phyloP scores from a whole-genome alignment of 441 rosid genomes.

The Rhodomyrtus psidioides region DNA sequence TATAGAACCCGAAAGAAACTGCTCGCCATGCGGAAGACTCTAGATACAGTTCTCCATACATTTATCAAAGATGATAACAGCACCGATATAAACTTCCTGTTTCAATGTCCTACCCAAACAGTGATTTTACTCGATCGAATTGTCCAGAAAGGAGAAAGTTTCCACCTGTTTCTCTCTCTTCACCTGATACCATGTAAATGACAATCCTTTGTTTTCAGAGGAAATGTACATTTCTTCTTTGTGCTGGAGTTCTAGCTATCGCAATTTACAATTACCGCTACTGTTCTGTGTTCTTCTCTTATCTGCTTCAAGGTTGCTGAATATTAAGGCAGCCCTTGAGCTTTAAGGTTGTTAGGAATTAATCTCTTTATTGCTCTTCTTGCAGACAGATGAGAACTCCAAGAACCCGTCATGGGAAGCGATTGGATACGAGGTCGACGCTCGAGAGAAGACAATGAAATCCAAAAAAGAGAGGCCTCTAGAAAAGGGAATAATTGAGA shows the following conservation, averaged over 20 bases:
- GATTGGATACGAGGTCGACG: constrained; percentile 43
- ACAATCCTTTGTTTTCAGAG: not conserved
- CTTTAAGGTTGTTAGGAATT: not conserved
- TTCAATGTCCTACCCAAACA: not conserved
- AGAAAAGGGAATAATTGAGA: constrained; percentile 50
- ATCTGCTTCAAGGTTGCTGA: not conserved
- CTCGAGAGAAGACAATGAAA: constrained; percentile 12
- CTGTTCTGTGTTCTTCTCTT: not conserved
- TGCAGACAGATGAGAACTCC: constrained; percentile 44
- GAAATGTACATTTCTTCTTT: not conserved
- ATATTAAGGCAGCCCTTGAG: not conserved
- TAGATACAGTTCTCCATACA: not conserved
- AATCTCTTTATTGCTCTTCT: not conserved
- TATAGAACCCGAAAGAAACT: not conserved
- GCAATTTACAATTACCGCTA: not conserved
- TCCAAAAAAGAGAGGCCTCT: constrained; percentile 43
- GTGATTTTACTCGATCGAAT: not conserved
- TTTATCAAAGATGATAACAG: not conserved
- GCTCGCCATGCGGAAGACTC: not conserved
- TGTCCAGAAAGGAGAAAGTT: not conserved
- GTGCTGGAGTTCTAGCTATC: not conserved
- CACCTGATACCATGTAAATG: not conserved
- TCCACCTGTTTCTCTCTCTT: not conserved
- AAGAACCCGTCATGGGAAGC: constrained; percentile 58
- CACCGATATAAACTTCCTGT: not conserved